Base-by-base conservation (phyloP, 768 basidiomycete genomes). In the Termitomyces bulborhizus region DNA sequence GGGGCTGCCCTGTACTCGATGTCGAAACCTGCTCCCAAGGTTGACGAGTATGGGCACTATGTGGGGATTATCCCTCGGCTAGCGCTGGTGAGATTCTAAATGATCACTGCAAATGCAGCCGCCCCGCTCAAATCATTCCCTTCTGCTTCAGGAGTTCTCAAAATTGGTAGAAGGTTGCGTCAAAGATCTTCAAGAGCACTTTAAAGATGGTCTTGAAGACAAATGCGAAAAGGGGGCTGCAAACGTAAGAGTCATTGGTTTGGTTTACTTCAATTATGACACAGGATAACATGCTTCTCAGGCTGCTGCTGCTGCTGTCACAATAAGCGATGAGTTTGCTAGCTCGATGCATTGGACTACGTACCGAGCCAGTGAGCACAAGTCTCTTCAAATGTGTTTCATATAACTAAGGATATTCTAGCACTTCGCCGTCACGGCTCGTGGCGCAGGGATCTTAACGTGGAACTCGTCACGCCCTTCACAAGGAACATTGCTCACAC, bases 381-480 rank as follows among this genome's bases (percentile, higher is more conserved):
- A 27, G 3, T 7, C 13, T n/a, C 29, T 41, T 4, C 15, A 21
- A 24, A 13, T 34, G 9, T 32, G 12, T 15, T 21, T 47, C 39
- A 31, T 13, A 24, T 44, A 16, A 40, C 15, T 52, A 9, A 27
- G 55, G 4, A 27, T n/a, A 49, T 34, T 6, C 31, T 48, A 73
- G 71, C 81, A 5, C 71, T 84, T 40, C 75, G 80, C 44, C 80
- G 81, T 36, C 76, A 82, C 57, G 82, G 83, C 4, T 65, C 73
- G 6, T 85, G 73, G 69, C 75, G 80, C 37, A 72, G 74, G n/a
- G 80, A 84, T 60, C 69, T 85, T n/a, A 86, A 84, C 58, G 73
- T 77, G 3, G 82, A 84, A 57, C 66, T 86, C 1, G 68, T 79
- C 36, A 73, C 73, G 18, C 83, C 83, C 1, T 81, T 86, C 65